A percentile compares a stretch with the other conserved stretches of the same genome.
Evolutionary conservation across 495 filamentous ascomycete genomes (phyloP).

Genomic region (Amniculicola lignicola): DNA sequence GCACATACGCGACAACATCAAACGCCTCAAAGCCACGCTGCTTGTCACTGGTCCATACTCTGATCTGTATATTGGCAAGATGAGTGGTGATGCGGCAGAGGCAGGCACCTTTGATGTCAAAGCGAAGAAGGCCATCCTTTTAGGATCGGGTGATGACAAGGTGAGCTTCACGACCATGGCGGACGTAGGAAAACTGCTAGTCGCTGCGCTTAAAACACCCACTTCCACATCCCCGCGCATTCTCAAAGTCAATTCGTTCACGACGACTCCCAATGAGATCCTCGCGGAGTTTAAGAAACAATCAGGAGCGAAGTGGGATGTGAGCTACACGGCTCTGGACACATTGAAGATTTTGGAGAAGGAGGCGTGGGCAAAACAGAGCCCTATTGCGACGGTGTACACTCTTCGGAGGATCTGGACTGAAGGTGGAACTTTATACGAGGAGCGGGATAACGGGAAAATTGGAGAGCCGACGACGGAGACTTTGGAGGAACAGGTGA

Average conservation of each 20-base stretch:
- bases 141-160: conserved; percentile 54
- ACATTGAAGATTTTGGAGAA: conserved; percentile 53
- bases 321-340: conserved; percentile 53
- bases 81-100: conserved; percentile 43
- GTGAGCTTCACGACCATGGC: conserved; percentile 65
- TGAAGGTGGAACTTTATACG: conserved; percentile 68
- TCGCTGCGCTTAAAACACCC: conserved; percentile 56
- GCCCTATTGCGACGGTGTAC: conserved; percentile 52
- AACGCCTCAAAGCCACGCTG: conserved; percentile 60
- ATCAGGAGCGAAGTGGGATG: conserved; percentile 54
- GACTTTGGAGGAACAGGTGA: conserved; percentile 49
- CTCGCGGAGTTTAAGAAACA: conserved; percentile 64
- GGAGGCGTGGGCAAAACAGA: conserved; percentile 52
- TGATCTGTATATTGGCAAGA: conserved; percentile 58
- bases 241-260: conserved; percentile 69
- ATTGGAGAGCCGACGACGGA: conserved; percentile 51
- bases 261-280: conserved; percentile 59
- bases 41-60: conserved; percentile 69
- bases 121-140: conserved; percentile 55
- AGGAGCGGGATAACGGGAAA: conserved; percentile 60
- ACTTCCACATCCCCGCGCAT: conserved; percentile 52
- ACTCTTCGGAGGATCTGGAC: conserved; percentile 69
- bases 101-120: conserved; percentile 55
- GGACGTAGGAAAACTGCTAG: conserved; percentile 66
- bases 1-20: conserved; percentile 50